Percentiles rank a stretch among this genome's conserved stretches.
Evolutionary conservation across 208 protist genomes (phyloP).

Genomic region (Wallacemonas sp.): DNA sequence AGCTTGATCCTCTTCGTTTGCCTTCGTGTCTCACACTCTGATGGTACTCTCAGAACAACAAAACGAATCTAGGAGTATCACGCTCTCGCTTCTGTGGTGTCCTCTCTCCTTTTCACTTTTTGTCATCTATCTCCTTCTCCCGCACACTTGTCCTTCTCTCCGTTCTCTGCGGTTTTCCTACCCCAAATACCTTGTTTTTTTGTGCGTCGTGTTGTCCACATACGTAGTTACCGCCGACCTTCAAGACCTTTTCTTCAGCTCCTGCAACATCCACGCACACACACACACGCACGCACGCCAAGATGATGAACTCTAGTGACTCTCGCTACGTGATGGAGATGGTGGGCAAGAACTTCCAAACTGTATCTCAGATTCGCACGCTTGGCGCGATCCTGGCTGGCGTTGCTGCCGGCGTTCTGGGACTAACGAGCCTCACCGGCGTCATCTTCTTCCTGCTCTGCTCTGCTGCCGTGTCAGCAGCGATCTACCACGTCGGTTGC

Average conservation of each 20-base stretch:
- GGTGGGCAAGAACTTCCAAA: constrained; percentile 63
- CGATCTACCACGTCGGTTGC: constrained; percentile 57
- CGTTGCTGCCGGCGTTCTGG: constrained; percentile 73
- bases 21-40: too few species aligned
- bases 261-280: background rate
- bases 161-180: too few species aligned
- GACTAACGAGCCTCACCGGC: constrained; percentile 70
- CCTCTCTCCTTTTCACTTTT: too few species aligned
- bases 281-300: background rate
- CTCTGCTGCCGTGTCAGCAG: constrained; percentile 57
- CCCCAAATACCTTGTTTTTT: too few species aligned
- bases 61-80: too few species aligned
- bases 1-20: too few species aligned
- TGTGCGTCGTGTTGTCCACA: too few species aligned
- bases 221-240: too few species aligned
- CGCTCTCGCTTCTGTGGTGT: too few species aligned
- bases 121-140: too few species aligned
- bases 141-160: too few species aligned
- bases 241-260: background rate
- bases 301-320: constrained; percentile 44
- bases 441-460: constrained; percentile 68
- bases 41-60: too few species aligned
- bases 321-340: constrained; percentile 54
- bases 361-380: constrained; percentile 64
- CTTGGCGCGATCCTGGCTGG: constrained; percentile 75